phyloP scores from a whole-genome alignment of 306 rosid genomes.

The Corylus americana region DNA sequence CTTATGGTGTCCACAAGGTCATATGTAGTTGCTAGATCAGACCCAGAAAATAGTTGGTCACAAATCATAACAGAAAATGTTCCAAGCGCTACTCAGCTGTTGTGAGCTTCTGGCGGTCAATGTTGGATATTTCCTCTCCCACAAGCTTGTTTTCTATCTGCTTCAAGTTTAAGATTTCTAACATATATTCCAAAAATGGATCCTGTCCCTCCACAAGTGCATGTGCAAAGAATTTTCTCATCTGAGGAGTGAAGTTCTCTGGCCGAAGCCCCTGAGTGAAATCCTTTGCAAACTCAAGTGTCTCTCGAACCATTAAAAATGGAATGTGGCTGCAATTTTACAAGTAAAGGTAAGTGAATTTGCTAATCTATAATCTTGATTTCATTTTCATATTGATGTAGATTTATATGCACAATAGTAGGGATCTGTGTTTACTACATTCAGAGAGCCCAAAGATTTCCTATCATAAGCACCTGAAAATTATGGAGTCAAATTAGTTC shows the following conservation, averaged over 20 bases:
- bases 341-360: neutral
- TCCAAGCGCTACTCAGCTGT: neutral
- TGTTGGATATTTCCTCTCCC: neutral
- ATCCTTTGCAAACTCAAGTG: neutral
- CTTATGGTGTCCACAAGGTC: constrained; percentile 19
- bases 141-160: constrained; percentile 4
- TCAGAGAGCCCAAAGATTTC: neutral
- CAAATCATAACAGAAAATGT: constrained; percentile 13
- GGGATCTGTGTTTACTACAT: no score
- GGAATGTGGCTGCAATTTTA: constrained; percentile 10
- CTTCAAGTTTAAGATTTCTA: constrained; percentile 11
- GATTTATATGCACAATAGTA: neutral
- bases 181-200: constrained; percentile 12
- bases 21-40: constrained; percentile 10
- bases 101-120: neutral
- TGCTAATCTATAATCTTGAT: neutral
- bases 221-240: constrained; percentile 16
- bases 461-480: neutral
- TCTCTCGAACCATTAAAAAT: neutral
- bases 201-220: constrained; percentile 6
- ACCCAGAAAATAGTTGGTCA: constrained; percentile 11
- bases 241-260: constrained; percentile 14
- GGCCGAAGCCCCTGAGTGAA: constrained; percentile 11
- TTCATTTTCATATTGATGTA: neutral
- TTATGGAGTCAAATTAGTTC: neutral